Percentiles rank a stretch among this genome's conserved stretches.
phyloP scores from a whole-genome alignment of 306 rosid species.

The Cicer cuneatum region DNA sequence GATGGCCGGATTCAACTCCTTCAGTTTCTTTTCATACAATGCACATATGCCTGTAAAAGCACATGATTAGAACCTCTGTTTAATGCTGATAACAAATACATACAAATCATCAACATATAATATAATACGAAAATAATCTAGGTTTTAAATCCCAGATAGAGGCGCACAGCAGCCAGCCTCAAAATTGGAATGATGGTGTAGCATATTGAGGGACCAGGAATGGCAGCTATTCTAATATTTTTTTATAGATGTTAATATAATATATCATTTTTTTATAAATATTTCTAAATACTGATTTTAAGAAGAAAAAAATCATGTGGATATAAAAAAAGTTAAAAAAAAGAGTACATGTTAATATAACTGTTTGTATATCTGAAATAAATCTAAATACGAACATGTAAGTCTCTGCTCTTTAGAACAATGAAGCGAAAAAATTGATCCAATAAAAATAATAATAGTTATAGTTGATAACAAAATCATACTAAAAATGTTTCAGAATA shows the following conservation, averaged over 20 bases:
- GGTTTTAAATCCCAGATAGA: background rate
- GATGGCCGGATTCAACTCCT: conserved; percentile 88
- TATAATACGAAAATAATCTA: background rate
- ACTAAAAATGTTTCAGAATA: no score
- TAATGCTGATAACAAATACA: conserved; percentile 13
- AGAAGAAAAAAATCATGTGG: no score
- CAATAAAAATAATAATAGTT: no score
- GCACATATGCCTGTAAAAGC: conserved; percentile 81
- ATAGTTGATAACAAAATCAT: no score
- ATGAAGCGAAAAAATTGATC: no score
- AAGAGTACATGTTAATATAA: background rate
- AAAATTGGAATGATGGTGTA: background rate
- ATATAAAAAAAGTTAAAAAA: no score
- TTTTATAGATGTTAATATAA: no score
- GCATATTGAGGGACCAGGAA: background rate
- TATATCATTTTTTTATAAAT: no score
- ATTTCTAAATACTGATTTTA: background rate
- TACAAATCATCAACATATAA: conserved; percentile 30
- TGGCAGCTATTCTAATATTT: background rate
- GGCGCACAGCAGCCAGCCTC: background rate
- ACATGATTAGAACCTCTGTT: conserved; percentile 41
- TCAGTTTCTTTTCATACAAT: conserved; percentile 92
- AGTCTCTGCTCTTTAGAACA: no score
- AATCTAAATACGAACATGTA: no score
- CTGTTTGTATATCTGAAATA: background rate